Evolutionary conservation across 495 filamentous ascomycete species (phyloP), one percentile per base, ranked within the genome.

Genomic region (Alectoria sarmentosa): DNA sequence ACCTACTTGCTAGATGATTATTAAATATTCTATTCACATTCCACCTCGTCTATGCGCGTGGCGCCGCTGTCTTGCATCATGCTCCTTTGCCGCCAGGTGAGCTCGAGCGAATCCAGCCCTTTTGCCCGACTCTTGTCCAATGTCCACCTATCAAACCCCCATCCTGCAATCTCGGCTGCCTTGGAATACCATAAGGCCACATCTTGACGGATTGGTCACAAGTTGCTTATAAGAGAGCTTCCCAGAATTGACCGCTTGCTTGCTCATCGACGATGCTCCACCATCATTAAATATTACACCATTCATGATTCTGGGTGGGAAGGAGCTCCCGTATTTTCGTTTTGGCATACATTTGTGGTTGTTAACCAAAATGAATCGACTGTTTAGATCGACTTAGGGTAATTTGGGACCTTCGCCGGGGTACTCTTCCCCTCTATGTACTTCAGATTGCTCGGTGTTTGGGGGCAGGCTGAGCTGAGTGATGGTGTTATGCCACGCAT

Each of bases 211-310:
- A 48, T 26, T 49, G 28, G 41, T 34, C 39, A 60, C 3, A 32
- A 28, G 30, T 38, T 26, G 54, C 62, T 8, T 46, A 26, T 32
- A 64, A 59, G 30, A 64, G 62, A 58, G 56, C 62, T 58, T 64
- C 55, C 55, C 62, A 64, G 32, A n/a, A 32, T 38, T 32, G 38
- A 59, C 57, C 62, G 62, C 62, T 64, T 64, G 19, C 49, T 58
- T 23, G 36, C 15, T 39, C 38, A 64, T 64, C 62, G 62, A 15
- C 56, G 56, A 64, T 59, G 28, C 34, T 48, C 36, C 54, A 36
- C 41, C 55, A 52, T 38, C 5, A 57, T n/a, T n/a, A n/a, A n/a
- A n/a, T n/a, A n/a, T n/a, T n/a, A n/a, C n/a, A n/a, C n/a, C n/a
- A n/a, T n/a, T n/a, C n/a, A n/a, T n/a, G n/a, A n/a, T n/a, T n/a